A percentile compares a stretch with the other conserved stretches of the same genome.
Conservation (phyloP, 73 alveolate species). For the Paramecium caudatum region DNA sequence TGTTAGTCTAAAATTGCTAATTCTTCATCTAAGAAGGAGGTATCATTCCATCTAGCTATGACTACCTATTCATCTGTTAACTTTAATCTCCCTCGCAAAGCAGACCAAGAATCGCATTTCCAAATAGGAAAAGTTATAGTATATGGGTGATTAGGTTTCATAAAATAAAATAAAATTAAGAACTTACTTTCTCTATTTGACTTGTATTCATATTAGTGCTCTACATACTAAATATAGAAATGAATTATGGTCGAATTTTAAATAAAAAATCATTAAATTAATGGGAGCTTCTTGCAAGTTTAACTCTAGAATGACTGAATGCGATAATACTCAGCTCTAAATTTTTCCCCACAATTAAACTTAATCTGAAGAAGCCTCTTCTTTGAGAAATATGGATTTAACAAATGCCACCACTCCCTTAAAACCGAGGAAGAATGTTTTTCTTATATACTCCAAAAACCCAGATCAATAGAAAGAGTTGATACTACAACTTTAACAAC, state of each 20-base stretch:
- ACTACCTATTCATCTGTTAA: slow-evolving; percentile 57
- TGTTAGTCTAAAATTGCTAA: slow-evolving; percentile 20
- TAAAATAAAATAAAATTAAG: too few species aligned
- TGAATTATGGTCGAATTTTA: too few species aligned
- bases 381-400: not conserved
- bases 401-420: not conserved
- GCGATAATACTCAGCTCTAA: too few species aligned
- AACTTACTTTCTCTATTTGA: too few species aligned
- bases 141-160: slow-evolving; percentile 51
- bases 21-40: slow-evolving; percentile 59
- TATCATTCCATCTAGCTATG: slow-evolving; percentile 21
- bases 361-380: not conserved
- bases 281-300: slow-evolving; percentile 48
- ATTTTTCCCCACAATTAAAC: not conserved
- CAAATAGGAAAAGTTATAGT: slow-evolving; percentile 63
- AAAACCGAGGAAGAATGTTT: not conserved
- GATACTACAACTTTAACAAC: slow-evolving; percentile 35
- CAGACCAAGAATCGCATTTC: slow-evolving; percentile 63
- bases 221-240: too few species aligned
- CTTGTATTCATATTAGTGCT: too few species aligned
- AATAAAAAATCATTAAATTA: too few species aligned
- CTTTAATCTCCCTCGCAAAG: slow-evolving; percentile 56
- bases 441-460: not conserved
- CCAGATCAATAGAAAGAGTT: not conserved
- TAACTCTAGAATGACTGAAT: too few species aligned